Evolutionary conservation across 116 monocot species (phyloP), one percentile per base, ranked within the genome.

Genomic region (Papilionanthe hybrid): DNA sequence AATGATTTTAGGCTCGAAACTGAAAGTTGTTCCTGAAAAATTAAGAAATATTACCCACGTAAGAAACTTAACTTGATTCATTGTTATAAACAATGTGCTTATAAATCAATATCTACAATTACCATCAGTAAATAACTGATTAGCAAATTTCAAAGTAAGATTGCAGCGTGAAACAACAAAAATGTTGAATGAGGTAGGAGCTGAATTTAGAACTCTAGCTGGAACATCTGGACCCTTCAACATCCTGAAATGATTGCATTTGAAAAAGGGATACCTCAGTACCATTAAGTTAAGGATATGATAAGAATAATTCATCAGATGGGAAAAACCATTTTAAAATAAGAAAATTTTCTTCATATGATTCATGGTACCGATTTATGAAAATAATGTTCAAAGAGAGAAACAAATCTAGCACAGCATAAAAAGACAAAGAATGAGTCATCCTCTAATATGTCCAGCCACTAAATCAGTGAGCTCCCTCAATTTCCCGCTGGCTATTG

Each of bases 141-240:
- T 65, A 28, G 86, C 69, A 83, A 89, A 78, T 67, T 90, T 94
- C 42, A 85, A 66, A 10, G 75, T 82, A 30, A 94, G 57, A 73
- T 76, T 91, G 48, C 72, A 56, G 23, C 86, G 85, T 60, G 92
- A 90, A 77, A 97, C 97, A 74, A 86, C 84, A 84, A 89, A 94
- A 44, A 97, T 75, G 72, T 88, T 97, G 85, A 89, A 94, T 41
- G 77, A 81, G 77, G 47, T 81, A 56, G 94, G 86, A 53, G 86
- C 82, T 77, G 81, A 80, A 80, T 84, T 88, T 68, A 94, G 75
- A 50, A 92, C 75, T 77, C 77, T 79, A 66, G 76, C 78, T 28
- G 92, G 82, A 74, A 97, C 83, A 81, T 90, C 90, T 72, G 78
- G 79, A 11, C 84, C 78, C 80, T 87, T 85, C 32, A 94, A 10